Base-by-base conservation (phyloP, 805 yeast species). In the Danielozyma ontarioensis region DNA sequence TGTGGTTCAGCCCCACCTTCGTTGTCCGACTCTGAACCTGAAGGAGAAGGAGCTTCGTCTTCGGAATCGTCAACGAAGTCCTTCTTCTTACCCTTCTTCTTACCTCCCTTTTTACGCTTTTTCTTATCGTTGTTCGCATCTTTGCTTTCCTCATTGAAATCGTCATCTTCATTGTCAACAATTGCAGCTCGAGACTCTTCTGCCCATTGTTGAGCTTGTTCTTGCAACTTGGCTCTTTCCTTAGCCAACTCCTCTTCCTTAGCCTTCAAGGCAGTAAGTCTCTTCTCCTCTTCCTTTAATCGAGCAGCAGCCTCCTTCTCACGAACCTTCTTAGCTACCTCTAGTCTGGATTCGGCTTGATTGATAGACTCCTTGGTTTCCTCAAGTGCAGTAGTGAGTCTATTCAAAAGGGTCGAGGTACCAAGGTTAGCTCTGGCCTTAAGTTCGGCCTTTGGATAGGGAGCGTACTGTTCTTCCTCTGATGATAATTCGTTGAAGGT, bases 391-490 rank as follows among this genome's bases (percentile, higher is more conserved):
- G 80, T 74, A 44, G 74, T 83, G 42, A 93, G 69, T 52, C 88
- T 82, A 37, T 75, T 78, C 40, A 74, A 67, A 53, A 88, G 68
- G 0, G 96, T 83, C 36, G 79, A 76, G 31, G 78, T 70, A 53
- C 95, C 96, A 72, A 87, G 74, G 44, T 75, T 74, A n/a, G 93
- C 90, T 61, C 97, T 79, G 45, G 88, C 81, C 48, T 79, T 81
- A 45, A 93, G 67, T 42, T 89, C 96, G 13, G 76, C 76, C 17
- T 82, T 69, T 2, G 94, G 82, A 53, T 77, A 85, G 22, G 96
- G 95, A 8, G 94, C 80, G 44, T 74, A 71, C 29, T 62, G 59
- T 15, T 68, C 74, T 13, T 73, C 76, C 2, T 62, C 68, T 0
- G 62, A 49, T 3, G 89, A 70, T 37, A 83, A 63, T 37, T 72